phyloP scores from a whole-genome alignment of 2,329 filamentous ascomycete genomes.

The Capronia epimyces region DNA sequence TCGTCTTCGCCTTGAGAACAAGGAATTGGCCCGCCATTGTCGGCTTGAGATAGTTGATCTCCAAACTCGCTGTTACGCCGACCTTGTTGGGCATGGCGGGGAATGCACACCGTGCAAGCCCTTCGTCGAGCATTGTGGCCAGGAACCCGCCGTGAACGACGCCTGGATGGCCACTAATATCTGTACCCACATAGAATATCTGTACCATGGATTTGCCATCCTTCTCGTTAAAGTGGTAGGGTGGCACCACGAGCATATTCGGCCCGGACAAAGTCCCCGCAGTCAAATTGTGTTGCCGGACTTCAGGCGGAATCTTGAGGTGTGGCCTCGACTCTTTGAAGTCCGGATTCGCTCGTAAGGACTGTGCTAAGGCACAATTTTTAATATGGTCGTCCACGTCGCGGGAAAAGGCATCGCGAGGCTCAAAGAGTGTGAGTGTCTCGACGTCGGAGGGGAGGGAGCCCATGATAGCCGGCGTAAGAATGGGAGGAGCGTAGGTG shows the following conservation, averaged over 20 bases:
- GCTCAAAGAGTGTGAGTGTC: slow-evolving; percentile 61
- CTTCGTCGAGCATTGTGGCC: slow-evolving; percentile 90
- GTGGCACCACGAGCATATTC: slow-evolving; percentile 72
- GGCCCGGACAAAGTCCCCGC: slow-evolving; percentile 71
- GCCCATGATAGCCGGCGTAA: slow-evolving; percentile 33
- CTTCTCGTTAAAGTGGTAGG: slow-evolving; percentile 68
- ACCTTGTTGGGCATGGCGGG: slow-evolving; percentile 79
- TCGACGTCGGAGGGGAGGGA: slow-evolving; percentile 61
- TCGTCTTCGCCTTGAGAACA: slow-evolving; percentile 72
- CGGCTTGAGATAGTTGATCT: slow-evolving; percentile 74
- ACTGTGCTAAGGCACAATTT: slow-evolving; percentile 65
- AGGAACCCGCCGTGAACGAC: slow-evolving; percentile 87
- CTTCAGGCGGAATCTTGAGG: slow-evolving; percentile 69
- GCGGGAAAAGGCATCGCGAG: slow-evolving; percentile 47
- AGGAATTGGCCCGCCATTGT: slow-evolving; percentile 69
- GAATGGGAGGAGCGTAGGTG: slow-evolving; percentile 25
- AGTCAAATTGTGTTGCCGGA: slow-evolving; percentile 72
- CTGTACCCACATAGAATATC: slow-evolving; percentile 69
- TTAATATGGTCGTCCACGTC: slow-evolving; percentile 69
- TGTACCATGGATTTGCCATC: slow-evolving; percentile 64
- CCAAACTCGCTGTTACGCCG: slow-evolving; percentile 79
- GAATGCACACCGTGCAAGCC: slow-evolving; percentile 81
- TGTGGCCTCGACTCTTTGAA: slow-evolving; percentile 77
- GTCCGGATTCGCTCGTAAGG: slow-evolving; percentile 60
- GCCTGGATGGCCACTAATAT: slow-evolving; percentile 82